Base-by-base conservation (phyloP, 208 protist genomes). In the Porcisia hertigi region DNA sequence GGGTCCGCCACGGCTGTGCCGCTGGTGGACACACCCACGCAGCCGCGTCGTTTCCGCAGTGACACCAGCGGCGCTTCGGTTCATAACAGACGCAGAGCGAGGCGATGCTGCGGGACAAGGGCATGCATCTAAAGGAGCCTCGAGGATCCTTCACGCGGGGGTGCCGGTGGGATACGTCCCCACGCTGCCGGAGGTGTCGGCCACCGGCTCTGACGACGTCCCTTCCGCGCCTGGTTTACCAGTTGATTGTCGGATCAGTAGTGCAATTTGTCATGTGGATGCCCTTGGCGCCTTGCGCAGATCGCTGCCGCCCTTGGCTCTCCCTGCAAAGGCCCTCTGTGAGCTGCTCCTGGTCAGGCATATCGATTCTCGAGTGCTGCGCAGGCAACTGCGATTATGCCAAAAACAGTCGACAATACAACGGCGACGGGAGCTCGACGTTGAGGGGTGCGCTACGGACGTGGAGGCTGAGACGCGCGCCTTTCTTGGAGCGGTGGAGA, bases 11-110 rank as follows among this genome's bases (percentile, higher is more conserved):
- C 47, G 23, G 69, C 36, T 34, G 12, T 58, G 53, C 39, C 55
- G 59, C 45, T 80, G 76, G 76, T 80, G 76, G 76, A 75, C 70
- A 14, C 60, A 80, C 52, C 70, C 76, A 1, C 52, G 34, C 18
- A 75, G 53, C 58, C 67, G 58, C 7, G 52, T 71, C 52, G 54
- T 58, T 9, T 75, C 62, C 3, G 76, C 76, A 25, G 54, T 80
- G 30, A 72, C 70, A 39, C 70, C 70, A 14, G 76, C 76, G 1
- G 4, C 58, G 0, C 58, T 75, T 8, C 39, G 54, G 41, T 75
- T 80, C 41, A 25, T 80, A 11, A 6, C 62, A 49, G 30, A 65
- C 36, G 4, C 39, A 3, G 30, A 55, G 36, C 34, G 36, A 59
- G 20, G 34, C 39, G 52, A 39, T 41, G 20, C 8, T 1, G 36